Evolutionary conservation across 345 rosid genomes (phyloP).

Genomic region (Syzygium oleosum): DNA sequence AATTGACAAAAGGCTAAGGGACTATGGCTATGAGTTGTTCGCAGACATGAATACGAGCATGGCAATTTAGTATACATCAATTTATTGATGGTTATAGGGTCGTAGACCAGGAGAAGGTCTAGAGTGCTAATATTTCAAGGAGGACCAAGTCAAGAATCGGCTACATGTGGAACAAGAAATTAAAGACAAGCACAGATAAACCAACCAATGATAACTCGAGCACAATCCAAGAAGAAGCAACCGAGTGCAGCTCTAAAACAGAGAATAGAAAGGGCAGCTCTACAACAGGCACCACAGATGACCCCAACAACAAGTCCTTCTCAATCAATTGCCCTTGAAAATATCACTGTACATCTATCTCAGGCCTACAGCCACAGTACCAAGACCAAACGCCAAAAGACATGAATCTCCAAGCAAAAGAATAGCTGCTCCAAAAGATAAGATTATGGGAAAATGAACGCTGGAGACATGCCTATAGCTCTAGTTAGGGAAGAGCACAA

Average conservation of each 20-base stretch:
- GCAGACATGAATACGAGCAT: too few species aligned
- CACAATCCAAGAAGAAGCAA: background rate
- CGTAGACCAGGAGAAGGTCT: too few species aligned
- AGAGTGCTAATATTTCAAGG: too few species aligned
- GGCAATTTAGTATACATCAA: too few species aligned
- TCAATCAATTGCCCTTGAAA: background rate
- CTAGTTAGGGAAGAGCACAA: background rate
- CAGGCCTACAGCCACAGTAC: background rate
- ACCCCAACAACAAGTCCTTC: background rate
- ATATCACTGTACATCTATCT: background rate
- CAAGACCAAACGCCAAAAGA: background rate
- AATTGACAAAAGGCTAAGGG: too few species aligned
- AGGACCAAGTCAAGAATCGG: too few species aligned
- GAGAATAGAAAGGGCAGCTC: background rate
- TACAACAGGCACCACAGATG: background rate
- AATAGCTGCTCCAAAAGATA: too few species aligned
- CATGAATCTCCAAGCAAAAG: background rate
- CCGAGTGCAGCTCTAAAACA: background rate
- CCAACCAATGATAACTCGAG: too few species aligned
- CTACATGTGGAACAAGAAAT: too few species aligned
- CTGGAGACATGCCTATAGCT: background rate
- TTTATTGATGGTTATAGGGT: too few species aligned
- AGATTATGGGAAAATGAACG: background rate
- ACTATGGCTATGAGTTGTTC: too few species aligned
- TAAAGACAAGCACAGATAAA: too few species aligned